A percentile compares a stretch with the other conserved stretches of the same genome.
Conservation (phyloP, 2,329 filamentous ascomycete genomes). For the Periconia macrospinosa region DNA sequence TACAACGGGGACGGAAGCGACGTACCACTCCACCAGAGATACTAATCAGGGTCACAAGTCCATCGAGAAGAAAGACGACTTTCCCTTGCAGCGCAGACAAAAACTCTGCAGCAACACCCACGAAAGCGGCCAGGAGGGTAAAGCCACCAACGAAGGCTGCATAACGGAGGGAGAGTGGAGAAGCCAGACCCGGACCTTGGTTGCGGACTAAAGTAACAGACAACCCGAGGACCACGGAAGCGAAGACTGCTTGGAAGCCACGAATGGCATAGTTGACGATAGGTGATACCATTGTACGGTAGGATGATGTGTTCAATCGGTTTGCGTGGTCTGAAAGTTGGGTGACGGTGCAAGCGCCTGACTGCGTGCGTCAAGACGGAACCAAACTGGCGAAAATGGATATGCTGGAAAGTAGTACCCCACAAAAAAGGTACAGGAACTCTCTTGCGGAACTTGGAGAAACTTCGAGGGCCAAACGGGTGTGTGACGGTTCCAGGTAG, state of each 20-base stretch:
- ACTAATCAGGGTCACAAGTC: constrained; percentile 14
- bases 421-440: too few species aligned
- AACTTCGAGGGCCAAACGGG: too few species aligned
- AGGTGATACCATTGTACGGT: not conserved
- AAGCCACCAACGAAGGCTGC: constrained; percentile 15
- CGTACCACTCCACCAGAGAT: constrained; percentile 24
- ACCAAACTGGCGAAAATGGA: too few species aligned
- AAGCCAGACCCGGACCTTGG: constrained; percentile 1
- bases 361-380: too few species aligned
- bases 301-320: not conserved
- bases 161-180: constrained; percentile 9
- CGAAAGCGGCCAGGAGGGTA: constrained; percentile 13
- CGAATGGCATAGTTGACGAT: constrained; percentile 16
- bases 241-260: constrained; percentile 18
- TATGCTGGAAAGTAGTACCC: too few species aligned
- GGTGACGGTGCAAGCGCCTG: too few species aligned
- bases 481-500: too few species aligned
- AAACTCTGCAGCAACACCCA: constrained; percentile 16
- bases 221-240: constrained; percentile 16
- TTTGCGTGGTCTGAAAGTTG: not conserved
- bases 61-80: constrained; percentile 20
- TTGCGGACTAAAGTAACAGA: constrained; percentile 17
- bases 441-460: too few species aligned
- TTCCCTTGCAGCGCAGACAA: constrained; percentile 15
- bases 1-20: not conserved